Evolutionary conservation across 345 rosid species (phyloP), one percentile per base, ranked within the genome.

Genomic region (Arabidopsis arenosa): DNA sequence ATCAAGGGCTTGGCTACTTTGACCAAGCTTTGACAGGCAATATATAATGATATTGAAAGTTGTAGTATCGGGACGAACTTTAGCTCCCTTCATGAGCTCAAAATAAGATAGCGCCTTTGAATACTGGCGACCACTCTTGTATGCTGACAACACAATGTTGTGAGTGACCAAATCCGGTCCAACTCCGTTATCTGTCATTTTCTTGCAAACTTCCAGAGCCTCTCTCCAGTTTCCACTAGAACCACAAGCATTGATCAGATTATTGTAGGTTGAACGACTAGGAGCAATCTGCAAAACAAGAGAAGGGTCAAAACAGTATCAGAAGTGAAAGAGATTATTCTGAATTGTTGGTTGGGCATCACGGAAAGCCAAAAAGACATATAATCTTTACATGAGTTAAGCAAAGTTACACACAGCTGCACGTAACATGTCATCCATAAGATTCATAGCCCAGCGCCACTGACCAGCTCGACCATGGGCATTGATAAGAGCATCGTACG

Each of bases 191-290:
- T 93, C 98, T 6, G 96, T 90, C 98, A 93, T 90, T 83, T 81
- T 81, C 89, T 87, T 90, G 86, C 91, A 89, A 54, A 93, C 79
- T 80, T 86, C 89, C 64, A 93, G 78, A 72, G 96, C 98, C 58
- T 88, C 97, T 85, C 90, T 88, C 98, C 98, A 93, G 76, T 93
- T 91, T 77, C 98, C 98, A 81, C 94, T 89, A 47, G 96, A 93
- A 67, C 98, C 98, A 72, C 94, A 91, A 60, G 98, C 97, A 73
- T 91, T 93, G 80, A 93, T 89, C 88, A 93, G 79, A 83, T 88
- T 91, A 64, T 93, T 93, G 81, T 91, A 93, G 40, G 93, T 89
- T 21, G 90, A 79, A 13, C 96, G 90, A 73, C 93, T 91, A 63
- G 98, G 98, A 77, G 97, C 87, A 30, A 93, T 87, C 97, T 93